Conservation (phyloP, 768 basidiomycete genomes). For the Auriscalpium vulgare region DNA sequence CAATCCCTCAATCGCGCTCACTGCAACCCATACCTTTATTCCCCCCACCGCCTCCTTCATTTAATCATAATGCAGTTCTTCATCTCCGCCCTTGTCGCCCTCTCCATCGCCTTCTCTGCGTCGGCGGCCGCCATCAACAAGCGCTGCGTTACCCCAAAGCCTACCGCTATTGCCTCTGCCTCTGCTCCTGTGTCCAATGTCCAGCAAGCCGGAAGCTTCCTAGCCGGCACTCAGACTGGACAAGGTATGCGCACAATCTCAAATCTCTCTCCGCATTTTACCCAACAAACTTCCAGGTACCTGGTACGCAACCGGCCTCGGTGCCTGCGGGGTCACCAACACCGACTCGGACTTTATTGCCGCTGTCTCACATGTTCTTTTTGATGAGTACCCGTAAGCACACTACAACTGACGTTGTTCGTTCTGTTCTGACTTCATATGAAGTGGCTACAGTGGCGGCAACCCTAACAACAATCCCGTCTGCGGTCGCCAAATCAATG, state of each 20-base stretch:
- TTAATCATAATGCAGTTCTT: slow-evolving; percentile 30
- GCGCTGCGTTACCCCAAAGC: slow-evolving; percentile 16
- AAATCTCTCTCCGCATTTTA: not conserved
- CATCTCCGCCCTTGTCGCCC: slow-evolving; percentile 34
- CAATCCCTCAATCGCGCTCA: slow-evolving; percentile 9
- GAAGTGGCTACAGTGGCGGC: slow-evolving; percentile 43
- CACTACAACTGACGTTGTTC: not conserved
- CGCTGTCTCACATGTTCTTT: slow-evolving; percentile 49
- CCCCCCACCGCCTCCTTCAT: slow-evolving; percentile 14
- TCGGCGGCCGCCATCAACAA: slow-evolving; percentile 23
- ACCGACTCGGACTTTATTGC: slow-evolving; percentile 42
- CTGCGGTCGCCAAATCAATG: slow-evolving; percentile 41
- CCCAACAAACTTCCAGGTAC: slow-evolving; percentile 29
- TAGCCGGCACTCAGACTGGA: slow-evolving; percentile 43
- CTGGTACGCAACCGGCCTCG: slow-evolving; percentile 52
- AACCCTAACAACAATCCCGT: slow-evolving; percentile 76
- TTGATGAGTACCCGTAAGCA: slow-evolving; percentile 53
- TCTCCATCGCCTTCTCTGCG: slow-evolving; percentile 35
- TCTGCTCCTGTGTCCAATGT: not conserved
- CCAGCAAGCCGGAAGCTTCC: slow-evolving; percentile 18
- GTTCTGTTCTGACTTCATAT: not conserved
- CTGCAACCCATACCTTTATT: slow-evolving; percentile 4
- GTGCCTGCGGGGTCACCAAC: slow-evolving; percentile 57
- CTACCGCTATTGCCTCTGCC: not conserved
- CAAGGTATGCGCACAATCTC: slow-evolving; percentile 25